Evolutionary conservation across 2,329 filamentous ascomycete species (phyloP), one percentile per base, ranked within the genome.

Genomic region (Beauveria rudraprayagi): DNA sequence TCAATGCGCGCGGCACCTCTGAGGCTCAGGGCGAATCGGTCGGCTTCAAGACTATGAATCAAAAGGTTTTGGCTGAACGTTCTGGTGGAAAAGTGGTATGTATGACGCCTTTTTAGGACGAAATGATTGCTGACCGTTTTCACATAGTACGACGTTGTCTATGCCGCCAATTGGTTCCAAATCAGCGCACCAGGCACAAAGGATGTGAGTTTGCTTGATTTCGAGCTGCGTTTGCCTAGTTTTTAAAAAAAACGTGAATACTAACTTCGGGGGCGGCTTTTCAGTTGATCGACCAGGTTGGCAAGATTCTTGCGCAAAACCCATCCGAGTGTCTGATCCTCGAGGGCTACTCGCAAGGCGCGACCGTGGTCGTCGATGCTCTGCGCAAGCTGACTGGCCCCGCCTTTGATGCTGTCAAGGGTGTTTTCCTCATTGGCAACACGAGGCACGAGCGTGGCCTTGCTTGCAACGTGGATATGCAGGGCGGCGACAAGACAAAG

Each of bases 271-370:
- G 22, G 16, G 16, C 24, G 22, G 22, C 22, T 22, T 22, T 50
- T 17, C 9, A 63, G 54, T 16, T 63, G 19, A 40, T 62, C 6
- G 24, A 47, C 11, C 40, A 59, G 5, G 46, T 63, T 4, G 46
- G 37, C 47, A 56, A 53, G 16, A 50, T 52, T n/a, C 60, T 63
- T 2, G 41, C 30, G 3, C 17, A 56, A 19, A 34, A 56, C 7
- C 9, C 60, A 22, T 52, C 41, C 11, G 55, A 62, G 9, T 63
- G 62, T 17, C 22, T 63, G 19, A 62, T 63, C 17, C 60, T 63
- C 30, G 59, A 63, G 50, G 62, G 62, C 9, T 63, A 63, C 26
- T 63, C 62, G 5, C 62, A 63, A 16, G 62, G 62, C 16, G 62
- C 62, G 2, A 61, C 55, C 6, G 60, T 52, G 14, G 47, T 55